Evolutionary conservation across 1,284 basidiomycete species (phyloP).

Genomic region (Boletus chippewaensis): DNA sequence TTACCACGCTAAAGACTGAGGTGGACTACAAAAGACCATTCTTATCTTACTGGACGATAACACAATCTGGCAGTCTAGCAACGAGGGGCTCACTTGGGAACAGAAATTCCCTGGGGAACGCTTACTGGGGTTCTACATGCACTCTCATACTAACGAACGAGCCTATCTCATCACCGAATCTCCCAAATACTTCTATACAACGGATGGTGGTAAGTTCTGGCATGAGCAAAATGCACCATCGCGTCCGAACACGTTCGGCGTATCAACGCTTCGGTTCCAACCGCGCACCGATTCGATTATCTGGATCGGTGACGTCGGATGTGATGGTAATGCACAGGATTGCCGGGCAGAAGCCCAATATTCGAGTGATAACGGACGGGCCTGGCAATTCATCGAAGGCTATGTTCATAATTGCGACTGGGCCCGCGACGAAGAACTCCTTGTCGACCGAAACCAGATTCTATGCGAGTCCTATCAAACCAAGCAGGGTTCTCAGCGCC

Average conservation of each 20-base stretch:
- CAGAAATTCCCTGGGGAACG: slow-evolving; percentile 53
- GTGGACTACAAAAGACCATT: slow-evolving; percentile 52
- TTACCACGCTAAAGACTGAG: slow-evolving; percentile 6
- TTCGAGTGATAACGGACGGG: slow-evolving; percentile 69
- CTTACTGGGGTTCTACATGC: slow-evolving; percentile 84
- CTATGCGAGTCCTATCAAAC: slow-evolving; percentile 85
- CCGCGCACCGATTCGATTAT: slow-evolving; percentile 83
- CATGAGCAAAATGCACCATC: slow-evolving; percentile 51
- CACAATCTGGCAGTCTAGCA: slow-evolving; percentile 86
- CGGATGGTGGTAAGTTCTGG: slow-evolving; percentile 78
- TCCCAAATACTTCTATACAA: slow-evolving; percentile 71
- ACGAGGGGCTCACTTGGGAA: slow-evolving; percentile 91
- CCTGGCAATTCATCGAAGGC: slow-evolving; percentile 73
- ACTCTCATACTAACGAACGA: slow-evolving; percentile 71
- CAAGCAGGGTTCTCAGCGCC: slow-evolving; percentile 77
- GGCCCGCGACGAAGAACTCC: slow-evolving; percentile 74
- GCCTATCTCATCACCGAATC: slow-evolving; percentile 84
- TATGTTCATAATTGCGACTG: slow-evolving; percentile 94
- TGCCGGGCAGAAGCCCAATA: slow-evolving; percentile 76
- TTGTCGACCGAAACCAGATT: slow-evolving; percentile 81
- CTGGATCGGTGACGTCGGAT: slow-evolving; percentile 79
- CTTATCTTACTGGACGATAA: slow-evolving; percentile 76
- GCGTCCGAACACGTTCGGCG: slow-evolving; percentile 75
- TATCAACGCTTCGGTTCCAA: slow-evolving; percentile 83
- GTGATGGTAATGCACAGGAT: slow-evolving; percentile 39